phyloP scores from a whole-genome alignment of 495 filamentous ascomycete genomes.

The Cercophora sp. region DNA sequence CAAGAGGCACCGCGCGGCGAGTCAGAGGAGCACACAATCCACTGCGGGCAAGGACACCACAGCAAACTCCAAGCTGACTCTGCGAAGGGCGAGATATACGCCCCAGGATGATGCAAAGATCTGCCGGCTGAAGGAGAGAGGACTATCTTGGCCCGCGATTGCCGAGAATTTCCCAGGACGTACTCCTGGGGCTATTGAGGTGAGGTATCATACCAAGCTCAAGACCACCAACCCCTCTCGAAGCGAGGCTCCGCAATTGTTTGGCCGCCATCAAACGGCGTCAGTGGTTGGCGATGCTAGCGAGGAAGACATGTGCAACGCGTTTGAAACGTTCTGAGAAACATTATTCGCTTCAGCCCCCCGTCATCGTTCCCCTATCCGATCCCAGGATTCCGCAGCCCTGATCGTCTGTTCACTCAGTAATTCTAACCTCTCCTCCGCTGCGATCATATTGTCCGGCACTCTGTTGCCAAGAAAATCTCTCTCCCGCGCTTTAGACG shows the following conservation, averaged over 20 bases:
- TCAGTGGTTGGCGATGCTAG: slow-evolving; percentile 7
- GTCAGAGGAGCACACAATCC: slow-evolving; percentile 7
- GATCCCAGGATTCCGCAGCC: too few relatives aligned
- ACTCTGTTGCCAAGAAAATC: too few relatives aligned
- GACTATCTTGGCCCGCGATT: slow-evolving; percentile 12
- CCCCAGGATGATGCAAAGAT: slow-evolving; percentile 13
- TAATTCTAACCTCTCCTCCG: too few relatives aligned
- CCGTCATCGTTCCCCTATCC: too few relatives aligned
- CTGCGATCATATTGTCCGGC: too few relatives aligned
- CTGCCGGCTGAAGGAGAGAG: slow-evolving; percentile 8
- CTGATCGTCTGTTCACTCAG: too few relatives aligned
- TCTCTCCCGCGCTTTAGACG: too few relatives aligned
- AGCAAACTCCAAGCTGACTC: slow-evolving; percentile 9
- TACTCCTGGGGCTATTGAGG: slow-evolving; percentile 8
- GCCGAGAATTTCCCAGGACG: slow-evolving; percentile 11
- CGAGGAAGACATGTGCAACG: too few relatives aligned
- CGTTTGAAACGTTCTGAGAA: too few relatives aligned
- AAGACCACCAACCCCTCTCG: slow-evolving; percentile 7
- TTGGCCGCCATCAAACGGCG: not conserved
- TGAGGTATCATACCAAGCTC: slow-evolving; percentile 6
- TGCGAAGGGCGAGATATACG: slow-evolving; percentile 9
- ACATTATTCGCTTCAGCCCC: too few relatives aligned
- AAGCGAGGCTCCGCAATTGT: not conserved
- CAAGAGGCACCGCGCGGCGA: slow-evolving; percentile 21
- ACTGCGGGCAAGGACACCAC: slow-evolving; percentile 6